Evolutionary conservation across 2,329 filamentous ascomycete genomes (phyloP).

Genomic region (Chaetomium sp.): DNA sequence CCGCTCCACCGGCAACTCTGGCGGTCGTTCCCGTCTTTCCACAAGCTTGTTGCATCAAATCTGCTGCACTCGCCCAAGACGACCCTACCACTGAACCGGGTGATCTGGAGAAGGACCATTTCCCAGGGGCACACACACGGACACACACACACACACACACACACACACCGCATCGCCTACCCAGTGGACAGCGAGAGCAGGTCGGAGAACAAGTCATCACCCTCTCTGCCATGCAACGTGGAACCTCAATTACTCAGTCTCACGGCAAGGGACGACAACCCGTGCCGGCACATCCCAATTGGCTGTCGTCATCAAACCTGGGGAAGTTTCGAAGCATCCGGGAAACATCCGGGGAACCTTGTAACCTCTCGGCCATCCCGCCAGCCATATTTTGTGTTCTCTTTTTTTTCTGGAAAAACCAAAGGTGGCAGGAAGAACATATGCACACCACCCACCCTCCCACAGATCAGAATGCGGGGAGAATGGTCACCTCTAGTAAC

Average conservation of each 20-base stretch:
- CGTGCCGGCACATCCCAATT: conserved; percentile 5
- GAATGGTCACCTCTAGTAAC: neutral
- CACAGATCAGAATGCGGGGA: conserved; percentile 13
- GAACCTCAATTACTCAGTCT: neutral
- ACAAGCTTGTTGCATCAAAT: neutral
- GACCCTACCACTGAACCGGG: conserved; percentile 5
- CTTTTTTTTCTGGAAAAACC: too few species aligned
- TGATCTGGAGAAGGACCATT: conserved; percentile 1
- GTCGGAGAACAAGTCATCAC: neutral
- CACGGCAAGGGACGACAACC: neutral
- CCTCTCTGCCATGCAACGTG: neutral
- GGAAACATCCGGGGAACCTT: conserved; percentile 15
- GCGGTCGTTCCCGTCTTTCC: conserved; percentile 8
- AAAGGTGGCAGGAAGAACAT: too few species aligned
- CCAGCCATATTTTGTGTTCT: too few species aligned
- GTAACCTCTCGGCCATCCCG: too few species aligned
- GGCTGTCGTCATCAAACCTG: conserved; percentile 5
- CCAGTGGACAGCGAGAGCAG: neutral
- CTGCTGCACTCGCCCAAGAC: neutral
- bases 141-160: too few species aligned
- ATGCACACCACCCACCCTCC: too few species aligned
- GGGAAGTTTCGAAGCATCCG: conserved; percentile 16
- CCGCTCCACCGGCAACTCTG: neutral
- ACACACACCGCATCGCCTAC: neutral
- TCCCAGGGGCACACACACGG: neutral